Percentiles rank a stretch among this genome's conserved stretches.
Conservation (phyloP, 2,329 filamentous ascomycete genomes). For the Aspergillus fumigatiaffinis region DNA sequence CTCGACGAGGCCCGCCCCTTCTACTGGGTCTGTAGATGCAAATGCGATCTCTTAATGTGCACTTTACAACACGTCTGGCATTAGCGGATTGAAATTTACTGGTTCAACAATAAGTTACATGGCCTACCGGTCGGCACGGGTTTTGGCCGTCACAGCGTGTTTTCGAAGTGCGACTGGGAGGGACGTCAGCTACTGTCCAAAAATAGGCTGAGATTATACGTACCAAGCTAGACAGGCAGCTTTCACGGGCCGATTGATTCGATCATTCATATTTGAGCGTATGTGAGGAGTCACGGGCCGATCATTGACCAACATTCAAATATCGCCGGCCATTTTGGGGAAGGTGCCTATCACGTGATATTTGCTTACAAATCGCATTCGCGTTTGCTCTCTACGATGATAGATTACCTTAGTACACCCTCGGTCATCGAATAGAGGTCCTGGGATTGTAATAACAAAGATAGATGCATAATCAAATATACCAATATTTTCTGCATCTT, state of each 20-base stretch:
- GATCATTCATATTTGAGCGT: neutral
- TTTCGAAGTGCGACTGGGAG: constrained; percentile 1
- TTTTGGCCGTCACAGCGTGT: constrained; percentile 1
- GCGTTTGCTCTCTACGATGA: too few relatives aligned
- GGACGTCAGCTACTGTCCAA: neutral
- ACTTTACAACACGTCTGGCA: neutral
- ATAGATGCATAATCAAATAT: too few relatives aligned
- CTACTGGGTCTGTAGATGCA: neutral
- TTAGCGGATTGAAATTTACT: neutral
- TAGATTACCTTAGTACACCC: too few relatives aligned
- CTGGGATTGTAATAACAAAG: too few relatives aligned
- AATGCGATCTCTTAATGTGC: neutral
- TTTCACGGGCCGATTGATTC: neutral
- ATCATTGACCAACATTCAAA: too few relatives aligned
- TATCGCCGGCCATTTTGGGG: too few relatives aligned
- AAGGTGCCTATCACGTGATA: too few relatives aligned
- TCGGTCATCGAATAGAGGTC: too few relatives aligned
- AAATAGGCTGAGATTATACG: neutral
- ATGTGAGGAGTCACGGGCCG: neutral
- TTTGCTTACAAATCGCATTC: too few relatives aligned
- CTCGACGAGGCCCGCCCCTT: neutral
- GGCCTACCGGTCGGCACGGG: constrained; percentile 1
- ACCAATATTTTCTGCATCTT: too few relatives aligned
- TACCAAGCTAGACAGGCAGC: neutral
- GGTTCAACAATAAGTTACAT: neutral